Evolutionary conservation across 805 yeast species (phyloP).

Genomic region (Saturnispora saitoi): DNA sequence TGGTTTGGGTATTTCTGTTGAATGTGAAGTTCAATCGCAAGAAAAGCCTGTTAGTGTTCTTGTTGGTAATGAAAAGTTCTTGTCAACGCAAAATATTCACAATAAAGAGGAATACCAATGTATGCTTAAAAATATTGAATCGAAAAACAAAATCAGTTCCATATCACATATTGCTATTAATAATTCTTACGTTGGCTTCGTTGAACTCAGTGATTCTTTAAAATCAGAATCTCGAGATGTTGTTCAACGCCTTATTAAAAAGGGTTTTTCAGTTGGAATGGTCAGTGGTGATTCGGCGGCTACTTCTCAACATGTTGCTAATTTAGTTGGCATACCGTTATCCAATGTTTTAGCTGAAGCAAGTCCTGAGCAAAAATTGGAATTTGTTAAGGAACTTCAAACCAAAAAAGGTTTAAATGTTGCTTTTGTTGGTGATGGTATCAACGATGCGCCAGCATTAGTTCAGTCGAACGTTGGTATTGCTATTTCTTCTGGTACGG

Average conservation of each 20-base stretch:
- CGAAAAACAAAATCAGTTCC: slow-evolving; percentile 15
- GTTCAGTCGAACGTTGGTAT: slow-evolving; percentile 84
- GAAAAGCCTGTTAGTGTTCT: slow-evolving; percentile 26
- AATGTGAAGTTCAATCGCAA: slow-evolving; percentile 12
- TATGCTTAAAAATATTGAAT: slow-evolving; percentile 8
- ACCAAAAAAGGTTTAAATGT: slow-evolving; percentile 35
- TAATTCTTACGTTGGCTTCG: slow-evolving; percentile 48
- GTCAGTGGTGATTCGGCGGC: slow-evolving; percentile 78
- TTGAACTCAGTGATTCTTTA: slow-evolving; percentile 60
- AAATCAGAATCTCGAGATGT: slow-evolving; percentile 59
- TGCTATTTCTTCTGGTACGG: slow-evolving; percentile 88
- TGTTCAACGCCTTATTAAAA: slow-evolving; percentile 41
- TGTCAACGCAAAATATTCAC: slow-evolving; percentile 22
- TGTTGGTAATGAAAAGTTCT: slow-evolving; percentile 47
- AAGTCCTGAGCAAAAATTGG: slow-evolving; percentile 69
- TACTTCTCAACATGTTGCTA: slow-evolving; percentile 59
- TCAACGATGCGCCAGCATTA: slow-evolving; percentile 95
- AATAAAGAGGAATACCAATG: slow-evolving; percentile 18
- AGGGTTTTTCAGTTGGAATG: slow-evolving; percentile 64
- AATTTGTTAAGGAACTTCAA: slow-evolving; percentile 52
- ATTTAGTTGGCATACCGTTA: slow-evolving; percentile 54
- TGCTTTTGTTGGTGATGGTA: slow-evolving; percentile 95
- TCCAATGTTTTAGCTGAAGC: slow-evolving; percentile 66
- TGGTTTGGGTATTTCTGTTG: slow-evolving; percentile 39
- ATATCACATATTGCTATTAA: slow-evolving; percentile 42